Base-by-base conservation (phyloP, 2,329 filamentous ascomycete species). In the Colletotrichum cereale region DNA sequence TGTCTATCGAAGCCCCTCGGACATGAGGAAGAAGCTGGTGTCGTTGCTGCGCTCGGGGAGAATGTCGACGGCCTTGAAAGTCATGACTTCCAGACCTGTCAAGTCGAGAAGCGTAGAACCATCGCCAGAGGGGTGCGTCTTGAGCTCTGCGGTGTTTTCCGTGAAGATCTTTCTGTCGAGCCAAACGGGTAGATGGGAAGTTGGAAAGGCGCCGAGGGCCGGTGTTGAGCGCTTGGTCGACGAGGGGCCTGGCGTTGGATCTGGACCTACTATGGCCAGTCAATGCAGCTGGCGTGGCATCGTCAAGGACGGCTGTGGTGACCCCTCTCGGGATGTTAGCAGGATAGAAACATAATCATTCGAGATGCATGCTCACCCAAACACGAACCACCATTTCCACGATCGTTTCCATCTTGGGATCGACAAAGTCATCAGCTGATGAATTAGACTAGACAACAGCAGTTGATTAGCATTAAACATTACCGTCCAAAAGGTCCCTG, bases 11-110 rank as follows among this genome's bases (percentile, higher is more conserved):
- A 18, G 94, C 94, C 24, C 94, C 80, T 97, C 94, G 11, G 91
- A 90, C 93, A 96, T 96, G 78, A 96, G 86, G 86, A 96, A 94
- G 88, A 92, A 97, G 8, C 94, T 93, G 71, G 92, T 87, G 68
- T 92, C 86, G 47, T 87, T 87, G 40, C 90, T 89, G 69, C 89
- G 87, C 47, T 85, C 85, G 79, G 91, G 83, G 18, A 96, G 88
- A 66, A 96, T 90, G 67, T 96, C 93, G 61, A 96, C 88, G 31
- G 93, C 93, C 84, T 97, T 97, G 76, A 95, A 85, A 0, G 93
- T 95, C 94, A 97, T 97, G 48, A 96, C 93, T 82, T 94, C 95
- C 61, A 96, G 89, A 3, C 94, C 94, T 0, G 94, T 94, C 31
- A 96, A 89, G 77, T 96, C 93, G 8, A 87, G 85, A 3, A 93